Base-by-base conservation (phyloP, 805 yeast genomes). In the Candida hispaniensis region DNA sequence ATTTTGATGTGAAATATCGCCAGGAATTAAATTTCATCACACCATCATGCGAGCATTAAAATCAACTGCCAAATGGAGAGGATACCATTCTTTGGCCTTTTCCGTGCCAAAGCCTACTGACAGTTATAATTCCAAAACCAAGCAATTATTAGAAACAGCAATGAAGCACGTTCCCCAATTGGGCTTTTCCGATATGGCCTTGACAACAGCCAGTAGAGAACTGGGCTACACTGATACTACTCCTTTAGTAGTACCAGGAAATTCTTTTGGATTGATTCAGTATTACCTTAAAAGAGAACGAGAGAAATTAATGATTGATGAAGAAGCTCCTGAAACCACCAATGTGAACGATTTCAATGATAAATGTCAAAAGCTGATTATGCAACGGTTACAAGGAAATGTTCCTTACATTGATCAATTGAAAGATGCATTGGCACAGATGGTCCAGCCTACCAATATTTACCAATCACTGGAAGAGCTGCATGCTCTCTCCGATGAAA, bases 401-500 rank as follows among this genome's bases (percentile, higher is more conserved):
- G 19, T 14, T 39, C 42, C 32, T 21, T 34, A 11, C 39, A 27
- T 43, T 18, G 26, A 26, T n/a, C 39, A 46, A n/a, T 41, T 53
- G 14, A 34, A 34, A 9, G 56, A 59, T 32, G 78, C 76, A 0
- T 60, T 85, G 40, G 69, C 79, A 0, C 66, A 71, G 30, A 62
- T 83, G 55, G 59, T 76, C 5, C 52, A 71, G 15, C 94, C 94
- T 1, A 64, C 67, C 34, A 77, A 80, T 50, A 29, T 77, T 18
- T 47, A 59, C 7, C 52, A 51, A 17, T 71, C 91, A 0, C 47
- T 79, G 32, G 69, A 68, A 21, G 93, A 82, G 49, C 66, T 91
- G 39, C 79, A 75, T 46, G 67, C 71, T 34, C 63, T 86, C 39
- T 67, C 83, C 8, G 97, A 88, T 58, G 97, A 91, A 51, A 65